These are phyloP conservation scores for Mucor circinelloides DNA, from an alignment of 371 early-diverging fungal genomes.

Conservation along the genomic window DNA sequence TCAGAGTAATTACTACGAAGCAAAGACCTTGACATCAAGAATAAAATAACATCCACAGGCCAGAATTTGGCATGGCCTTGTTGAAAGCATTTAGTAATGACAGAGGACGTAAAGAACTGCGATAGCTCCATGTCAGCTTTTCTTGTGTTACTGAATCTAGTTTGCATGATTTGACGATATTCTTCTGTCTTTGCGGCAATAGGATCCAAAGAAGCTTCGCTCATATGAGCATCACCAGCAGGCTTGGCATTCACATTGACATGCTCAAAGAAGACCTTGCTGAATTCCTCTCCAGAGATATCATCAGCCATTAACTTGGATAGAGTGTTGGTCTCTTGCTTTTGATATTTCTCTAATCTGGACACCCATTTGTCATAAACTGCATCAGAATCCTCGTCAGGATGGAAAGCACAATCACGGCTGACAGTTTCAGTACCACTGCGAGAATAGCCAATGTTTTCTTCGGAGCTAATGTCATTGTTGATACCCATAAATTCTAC, in stretches of 20 bases:
- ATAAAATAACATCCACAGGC: constrained; percentile 56
- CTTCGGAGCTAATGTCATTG: constrained; percentile 18
- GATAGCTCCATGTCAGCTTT: constrained; percentile 43
- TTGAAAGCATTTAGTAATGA: constrained; percentile 45
- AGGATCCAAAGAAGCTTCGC: constrained; percentile 14
- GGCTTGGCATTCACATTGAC: background rate
- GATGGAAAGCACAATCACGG: constrained; percentile 7
- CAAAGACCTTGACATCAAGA: constrained; percentile 49
- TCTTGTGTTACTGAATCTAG: constrained; percentile 9
- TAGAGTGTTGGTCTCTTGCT: constrained; percentile 23
- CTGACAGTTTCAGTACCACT: constrained; percentile 37
- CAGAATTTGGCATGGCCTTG: constrained; percentile 52
- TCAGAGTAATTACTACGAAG: constrained; percentile 53
- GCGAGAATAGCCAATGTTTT: constrained; percentile 33
- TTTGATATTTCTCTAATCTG: constrained; percentile 29
- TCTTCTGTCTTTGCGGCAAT: constrained; percentile 13
- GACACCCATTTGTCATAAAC: constrained; percentile 36
- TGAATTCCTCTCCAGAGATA: constrained; percentile 32
- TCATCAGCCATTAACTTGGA: constrained; percentile 20
- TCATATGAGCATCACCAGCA: constrained; percentile 7
- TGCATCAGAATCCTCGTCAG: constrained; percentile 12
- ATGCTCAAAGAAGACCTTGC: constrained; percentile 33
- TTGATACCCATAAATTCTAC: constrained; percentile 49
- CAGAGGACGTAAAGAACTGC: constrained; percentile 47
- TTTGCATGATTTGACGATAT: constrained; percentile 15